Evolutionary conservation across 495 filamentous ascomycete species (phyloP), one percentile per base, ranked within the genome.

Genomic region (Pyrenopolyporus hunteri): DNA sequence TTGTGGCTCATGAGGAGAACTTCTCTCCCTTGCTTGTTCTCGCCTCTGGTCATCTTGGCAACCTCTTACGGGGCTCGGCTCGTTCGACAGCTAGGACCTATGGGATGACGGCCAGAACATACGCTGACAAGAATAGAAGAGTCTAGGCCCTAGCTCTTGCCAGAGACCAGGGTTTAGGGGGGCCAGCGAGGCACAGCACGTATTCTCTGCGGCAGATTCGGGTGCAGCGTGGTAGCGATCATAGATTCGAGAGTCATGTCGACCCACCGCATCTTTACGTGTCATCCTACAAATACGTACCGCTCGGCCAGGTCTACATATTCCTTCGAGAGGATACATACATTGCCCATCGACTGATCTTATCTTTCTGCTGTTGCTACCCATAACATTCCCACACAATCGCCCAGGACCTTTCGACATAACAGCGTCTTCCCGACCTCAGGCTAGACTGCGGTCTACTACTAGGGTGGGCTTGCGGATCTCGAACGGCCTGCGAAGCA

Each of bases 241-340:
- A 45, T 44, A 10, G 32, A 53, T 35, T 57, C 16, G 20, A 44
- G 33, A 57, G 17, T 22, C 45, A 31, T 39, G 46, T 42, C 32
- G 51, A 45, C 56, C 56, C 45, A 52, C 56, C n/a, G 19, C 29
- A 19, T 11, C 36, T 23, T 31, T 39, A 46, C 44, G 51, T 60
- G 56, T 56, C 62, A 55, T 57, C 13, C 32, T 60, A 66, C 44
- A 61, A 47, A 53, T 57, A 60, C 57, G 50, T 51, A 57, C 46
- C 14, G 23, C 33, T 17, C 25, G 23, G 25, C 57, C 51, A 66
- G 63, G 45, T 51, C 51, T 66, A 60, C 57, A 43, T 31, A 50
- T 22, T 25, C 32, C 32, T 23, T 48, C 31, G 11, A 26, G 36
- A 42, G n/a, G 10, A 45, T 16, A 52, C 29, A 37, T 37, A 47